Base-by-base conservation (phyloP, 2,329 filamentous ascomycete species). In the Trichoderma sp. region DNA sequence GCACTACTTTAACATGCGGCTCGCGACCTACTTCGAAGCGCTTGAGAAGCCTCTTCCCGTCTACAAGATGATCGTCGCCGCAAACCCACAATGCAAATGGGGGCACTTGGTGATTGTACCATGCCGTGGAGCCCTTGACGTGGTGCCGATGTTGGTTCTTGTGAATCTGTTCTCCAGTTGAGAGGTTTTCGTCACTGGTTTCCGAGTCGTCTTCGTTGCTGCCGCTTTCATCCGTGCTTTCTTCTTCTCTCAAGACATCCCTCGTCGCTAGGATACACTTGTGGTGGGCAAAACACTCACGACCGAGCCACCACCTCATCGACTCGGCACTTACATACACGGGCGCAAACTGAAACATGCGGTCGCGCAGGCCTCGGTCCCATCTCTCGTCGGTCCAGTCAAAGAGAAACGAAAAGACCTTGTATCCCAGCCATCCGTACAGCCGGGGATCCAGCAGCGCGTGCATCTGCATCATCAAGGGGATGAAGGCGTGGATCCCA, bases 221-320 rank as follows among this genome's bases (percentile, higher is more conserved):
- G 5, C 55, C 30, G 28, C 28, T 32, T 11, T 57, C 53, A 23
- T 92, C 90, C 71, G 90, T 85, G 32, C 80, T 83, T 57, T 91
- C 89, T 75, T 93, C 91, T 9, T 87, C 86, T 55, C 81, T 84
- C 70, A 88, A 87, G 72, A 92, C 89, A 73, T 95, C 92, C 50
- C 88, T 88, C 1, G 94, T 97, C 1, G 93, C 88, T 7, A 98
- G 84, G 66, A 98, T 97, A 78, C 95, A 98, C 79, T 93, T 93
- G 77, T 97, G 93, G 76, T 80, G 80, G 2, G 85, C 85, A 77
- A 97, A 98, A 75, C 94, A 94, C 76, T 96, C 93, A 4, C 91
- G 85, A 0, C 95, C 95, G 0, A 98, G 86, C 95, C 95, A 98
- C 95, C 95, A 98, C 6, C 93, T 87, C 93, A 98, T 97, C 72